Base-by-base conservation (phyloP, 371 early-diverging fungal genomes). In the Chytridiales sp. region DNA sequence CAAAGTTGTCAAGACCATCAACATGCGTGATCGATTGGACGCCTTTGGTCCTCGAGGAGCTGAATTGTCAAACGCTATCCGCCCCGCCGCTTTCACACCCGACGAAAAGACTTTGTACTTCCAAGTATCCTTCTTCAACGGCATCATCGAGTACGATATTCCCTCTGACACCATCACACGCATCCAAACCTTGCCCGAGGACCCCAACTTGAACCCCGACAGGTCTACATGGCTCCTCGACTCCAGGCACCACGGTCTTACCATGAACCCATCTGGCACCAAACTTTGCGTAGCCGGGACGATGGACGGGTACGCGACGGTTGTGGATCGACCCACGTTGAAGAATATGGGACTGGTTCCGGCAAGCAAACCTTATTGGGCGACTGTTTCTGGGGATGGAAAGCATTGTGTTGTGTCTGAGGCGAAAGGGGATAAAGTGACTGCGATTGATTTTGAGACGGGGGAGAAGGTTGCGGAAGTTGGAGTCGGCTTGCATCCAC, bases 91-190 rank as follows among this genome's bases (percentile, higher is more conserved):
- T 15, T 54, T 61, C 46, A 6, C 29, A 5, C 42, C 61, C n/a
- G 56, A 61, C 52, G 38, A n/a, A 15, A 26, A 9, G 27, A 61
- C 40, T 6, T 15, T 61, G 43, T 61, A 61, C 61, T 52, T 59
- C 51, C 53, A 61, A 34, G 61, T 61, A n/a, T 61, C 61, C 13
- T 61, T 61, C 53, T 61, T 55, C 61, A 61, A 61, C 54, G 61
- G 61, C 52, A 39, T 61, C 61, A 26, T 61, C 43, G 60, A 61
- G 38, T 61, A 61, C 61, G 60, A 60, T n/a, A 44, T 61, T 24
- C 15, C 46, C 13, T 9, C 55, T 11, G 43, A 61, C 56, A 43
- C 15, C 17, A 35, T 61, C 53, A 22, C 42, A 8, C 11, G 59
- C 38, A 19, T 26, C n/a, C 21, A 13, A 13, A 61, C 61, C n/a